These are phyloP conservation scores for Phialophora verrucosa DNA, from an alignment of 2,329 filamentous ascomycete genomes.

Conservation along the genomic window DNA sequence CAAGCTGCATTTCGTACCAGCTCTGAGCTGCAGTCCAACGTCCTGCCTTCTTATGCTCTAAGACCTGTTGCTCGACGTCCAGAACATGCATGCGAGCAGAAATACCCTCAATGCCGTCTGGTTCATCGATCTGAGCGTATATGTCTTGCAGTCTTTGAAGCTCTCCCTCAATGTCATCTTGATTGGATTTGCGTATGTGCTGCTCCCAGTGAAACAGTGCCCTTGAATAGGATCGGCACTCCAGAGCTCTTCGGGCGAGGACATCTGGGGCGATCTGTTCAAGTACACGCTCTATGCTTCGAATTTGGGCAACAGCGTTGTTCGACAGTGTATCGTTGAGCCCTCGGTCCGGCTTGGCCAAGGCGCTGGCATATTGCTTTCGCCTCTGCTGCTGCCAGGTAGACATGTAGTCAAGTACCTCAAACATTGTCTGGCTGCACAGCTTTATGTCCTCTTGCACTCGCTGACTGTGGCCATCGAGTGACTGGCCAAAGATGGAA, in stretches of 20 bases:
- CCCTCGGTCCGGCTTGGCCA: constrained; percentile 33
- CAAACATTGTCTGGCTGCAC: constrained; percentile 92
- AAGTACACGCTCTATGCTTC: constrained; percentile 74
- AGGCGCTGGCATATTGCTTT: constrained; percentile 46
- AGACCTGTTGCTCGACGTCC: constrained; percentile 90
- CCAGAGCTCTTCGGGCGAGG: constrained; percentile 83
- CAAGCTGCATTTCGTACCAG: constrained; percentile 93
- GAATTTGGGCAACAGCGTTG: constrained; percentile 51
- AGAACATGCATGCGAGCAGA: constrained; percentile 83
- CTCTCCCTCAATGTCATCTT: constrained; percentile 61
- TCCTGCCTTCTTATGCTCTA: constrained; percentile 90
- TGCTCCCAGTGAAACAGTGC: constrained; percentile 95
- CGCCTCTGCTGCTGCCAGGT: constrained; percentile 85
- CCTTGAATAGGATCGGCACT: constrained; percentile 89
- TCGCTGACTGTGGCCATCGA: constrained; percentile 57
- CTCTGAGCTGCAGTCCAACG: constrained; percentile 94
- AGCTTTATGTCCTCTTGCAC: constrained; percentile 78
- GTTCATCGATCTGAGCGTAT: constrained; percentile 96
- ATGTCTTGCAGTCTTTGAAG: constrained; percentile 86
- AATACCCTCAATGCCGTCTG: constrained; percentile 93
- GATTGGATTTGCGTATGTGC: constrained; percentile 67
- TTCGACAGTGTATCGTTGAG: constrained; percentile 28
- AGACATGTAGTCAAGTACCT: constrained; percentile 87
- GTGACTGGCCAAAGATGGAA: constrained; percentile 70
- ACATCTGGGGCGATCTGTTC: constrained; percentile 71